Evolutionary conservation across 805 yeast species (phyloP), one percentile per base, ranked within the genome.

Genomic region (Candida manassasensis): DNA sequence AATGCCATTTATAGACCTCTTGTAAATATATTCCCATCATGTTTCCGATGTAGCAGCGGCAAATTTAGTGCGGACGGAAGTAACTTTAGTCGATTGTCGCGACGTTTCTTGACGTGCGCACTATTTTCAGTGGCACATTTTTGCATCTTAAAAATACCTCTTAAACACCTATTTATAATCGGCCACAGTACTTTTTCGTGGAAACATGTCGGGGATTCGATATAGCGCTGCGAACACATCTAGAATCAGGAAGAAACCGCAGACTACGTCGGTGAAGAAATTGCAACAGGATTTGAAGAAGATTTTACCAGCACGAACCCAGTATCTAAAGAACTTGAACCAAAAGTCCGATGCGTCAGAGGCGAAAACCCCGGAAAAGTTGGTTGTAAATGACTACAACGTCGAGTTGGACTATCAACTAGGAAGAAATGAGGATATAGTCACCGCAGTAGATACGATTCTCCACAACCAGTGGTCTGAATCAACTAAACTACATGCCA

Each of bases 211-310:
- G 9, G 53, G 53, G 34, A 45, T 64, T 4, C 45, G 59, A 22
- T 65, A 52, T 32, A 61, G 62, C 36, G 71, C 72, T 2, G 68
- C 73, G 4, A 59, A 50, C 38, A 58, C 70, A 32, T 65, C 71
- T 0, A 45, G 50, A 12, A 54, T 67, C 12, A 44, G 50, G 40
- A 39, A 48, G 34, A 38, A 46, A 11, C 17, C 46, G 11, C 15
- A 29, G 12, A 18, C 26, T 12, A 51, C 62, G 3, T 55, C 63
- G 0, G 45, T 52, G 14, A 52, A 50, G 41, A 52, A 54, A 37
- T 41, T 46, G 29, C 49, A 46, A 39, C 49, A 49, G 17, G 53
- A 51, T 27, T 30, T 55, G 2, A 55, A 57, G 39, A 52, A 45
- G 32, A 32, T 44, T n/a, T 38, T 53, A 17, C 57, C 61, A 5